Percentiles rank a stretch among this genome's conserved stretches.
These are phyloP conservation scores for Xylaria palmicola DNA, from an alignment of 495 filamentous ascomycete species.

Conservation along the genomic window DNA sequence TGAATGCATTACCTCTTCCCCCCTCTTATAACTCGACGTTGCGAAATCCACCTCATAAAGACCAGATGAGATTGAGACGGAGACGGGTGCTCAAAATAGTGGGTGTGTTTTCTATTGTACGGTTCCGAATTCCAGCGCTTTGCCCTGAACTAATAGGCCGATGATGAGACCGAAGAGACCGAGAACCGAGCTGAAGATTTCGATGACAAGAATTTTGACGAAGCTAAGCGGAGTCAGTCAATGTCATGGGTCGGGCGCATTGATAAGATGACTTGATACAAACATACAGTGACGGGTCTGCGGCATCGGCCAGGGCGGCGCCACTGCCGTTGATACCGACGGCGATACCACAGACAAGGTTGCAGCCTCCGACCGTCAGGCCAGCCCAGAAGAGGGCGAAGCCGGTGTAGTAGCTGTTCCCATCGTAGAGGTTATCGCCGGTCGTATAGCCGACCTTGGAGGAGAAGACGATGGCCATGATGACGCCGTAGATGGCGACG, in stretches of 20 bases:
- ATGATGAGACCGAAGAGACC: conserved; percentile 98
- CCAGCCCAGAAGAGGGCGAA: conserved; percentile 96
- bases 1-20: conserved; percentile 14
- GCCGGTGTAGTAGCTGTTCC: conserved; percentile 87
- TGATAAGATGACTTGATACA: too few species aligned
- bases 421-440: conserved; percentile 60
- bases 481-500: conserved; percentile 99
- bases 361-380: conserved; percentile 89
- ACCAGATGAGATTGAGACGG: neutral
- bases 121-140: conserved; percentile 71
- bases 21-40: conserved; percentile 5
- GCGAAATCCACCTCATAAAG: conserved; percentile 1
- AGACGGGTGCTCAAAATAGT: neutral
- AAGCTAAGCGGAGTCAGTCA: conserved; percentile 62
- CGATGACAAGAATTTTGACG: conserved; percentile 97
- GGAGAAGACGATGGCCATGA: conserved; percentile 98
- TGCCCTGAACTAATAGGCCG: conserved; percentile 80
- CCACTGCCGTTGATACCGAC: conserved; percentile 98
- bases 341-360: conserved; percentile 91
- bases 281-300: conserved; percentile 83
- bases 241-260: neutral
- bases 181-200: conserved; percentile 98
- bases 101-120: conserved; percentile 8
- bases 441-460: conserved; percentile 74
- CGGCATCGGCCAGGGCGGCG: conserved; percentile 93